These are phyloP conservation scores for Phlebiopsis flavidoalba DNA, from an alignment of 768 basidiomycete genomes.

Conservation along the genomic window DNA sequence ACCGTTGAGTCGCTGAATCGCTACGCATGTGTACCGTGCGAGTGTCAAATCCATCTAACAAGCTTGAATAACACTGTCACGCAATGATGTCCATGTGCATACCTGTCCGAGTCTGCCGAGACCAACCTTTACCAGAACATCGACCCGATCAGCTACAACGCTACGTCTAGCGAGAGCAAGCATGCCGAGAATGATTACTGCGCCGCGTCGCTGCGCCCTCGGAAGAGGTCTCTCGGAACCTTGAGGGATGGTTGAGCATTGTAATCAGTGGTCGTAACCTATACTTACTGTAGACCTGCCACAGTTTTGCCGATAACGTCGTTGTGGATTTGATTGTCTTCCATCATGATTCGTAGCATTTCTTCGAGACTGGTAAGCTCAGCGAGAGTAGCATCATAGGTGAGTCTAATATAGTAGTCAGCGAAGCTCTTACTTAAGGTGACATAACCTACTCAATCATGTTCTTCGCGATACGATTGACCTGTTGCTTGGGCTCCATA, in stretches of 20 bases:
- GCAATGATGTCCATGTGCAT: constrained; percentile 3
- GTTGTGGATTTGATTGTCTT: constrained; percentile 72
- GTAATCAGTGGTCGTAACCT: not conserved
- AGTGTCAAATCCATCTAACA: constrained; percentile 81
- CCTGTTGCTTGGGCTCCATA: constrained; percentile 76
- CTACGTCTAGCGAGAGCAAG: constrained; percentile 78
- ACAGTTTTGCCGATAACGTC: constrained; percentile 86
- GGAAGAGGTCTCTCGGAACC: constrained; percentile 75
- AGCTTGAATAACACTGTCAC: not conserved
- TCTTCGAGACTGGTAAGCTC: constrained; percentile 95
- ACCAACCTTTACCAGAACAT: constrained; percentile 81
- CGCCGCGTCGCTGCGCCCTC: constrained; percentile 82
- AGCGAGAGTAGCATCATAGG: constrained; percentile 88
- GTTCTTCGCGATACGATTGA: constrained; percentile 91
- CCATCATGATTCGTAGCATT: constrained; percentile 96
- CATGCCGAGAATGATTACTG: constrained; percentile 97
- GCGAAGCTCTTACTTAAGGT: not conserved
- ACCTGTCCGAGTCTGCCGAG: constrained; percentile 84
- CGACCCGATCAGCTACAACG: constrained; percentile 78
- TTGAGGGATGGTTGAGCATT: constrained; percentile 23
- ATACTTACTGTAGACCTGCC: constrained; percentile 90
- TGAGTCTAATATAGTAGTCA: constrained; percentile 51
- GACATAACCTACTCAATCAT: constrained; percentile 78
- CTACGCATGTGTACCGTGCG: constrained; percentile 91
- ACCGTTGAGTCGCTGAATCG: constrained; percentile 87